phyloP scores from a whole-genome alignment of 2,329 filamentous ascomycete genomes.

The Aspergillus sp. region DNA sequence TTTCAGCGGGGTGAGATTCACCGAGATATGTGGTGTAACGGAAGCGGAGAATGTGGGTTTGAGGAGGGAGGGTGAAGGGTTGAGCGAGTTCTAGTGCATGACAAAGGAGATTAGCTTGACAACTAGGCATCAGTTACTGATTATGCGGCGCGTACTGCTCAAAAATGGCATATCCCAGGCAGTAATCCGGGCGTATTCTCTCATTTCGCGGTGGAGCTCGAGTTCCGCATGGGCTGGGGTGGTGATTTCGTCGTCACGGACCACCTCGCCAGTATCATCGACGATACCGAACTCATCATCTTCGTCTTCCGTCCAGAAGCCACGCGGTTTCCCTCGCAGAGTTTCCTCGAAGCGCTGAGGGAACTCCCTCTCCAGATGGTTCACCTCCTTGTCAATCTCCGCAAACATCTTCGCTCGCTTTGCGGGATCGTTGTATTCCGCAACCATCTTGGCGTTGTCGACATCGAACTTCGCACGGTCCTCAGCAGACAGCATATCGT shows the following conservation, averaged over 20 bases:
- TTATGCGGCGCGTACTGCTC: constrained; percentile 65
- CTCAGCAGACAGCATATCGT: constrained; percentile 44
- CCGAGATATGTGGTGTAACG: constrained; percentile 97
- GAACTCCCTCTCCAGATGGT: constrained; percentile 37
- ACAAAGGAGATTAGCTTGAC: constrained; percentile 1
- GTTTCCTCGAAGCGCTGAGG: constrained; percentile 37
- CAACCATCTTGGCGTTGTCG: constrained; percentile 40
- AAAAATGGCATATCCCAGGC: constrained; percentile 97
- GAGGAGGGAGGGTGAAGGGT: constrained; percentile 73
- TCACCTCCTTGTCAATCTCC: constrained; percentile 38
- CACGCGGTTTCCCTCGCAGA: constrained; percentile 27
- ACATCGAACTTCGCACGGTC: constrained; percentile 42
- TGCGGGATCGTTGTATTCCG: constrained; percentile 42
- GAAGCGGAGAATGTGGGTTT: constrained; percentile 78
- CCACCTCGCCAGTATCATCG: constrained; percentile 60
- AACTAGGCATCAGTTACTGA: neutral
- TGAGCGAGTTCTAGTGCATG: constrained; percentile 73
- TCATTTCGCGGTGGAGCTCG: constrained; percentile 83
- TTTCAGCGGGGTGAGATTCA: constrained; percentile 85
- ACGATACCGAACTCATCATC: constrained; percentile 49
- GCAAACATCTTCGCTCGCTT: constrained; percentile 34
- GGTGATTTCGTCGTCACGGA: constrained; percentile 80
- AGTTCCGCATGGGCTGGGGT: constrained; percentile 83
- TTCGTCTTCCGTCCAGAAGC: constrained; percentile 52
- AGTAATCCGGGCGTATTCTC: constrained; percentile 83